Evolutionary conservation across 495 filamentous ascomycete species (phyloP).

Genomic region (Trichocladium uniseriatum): DNA sequence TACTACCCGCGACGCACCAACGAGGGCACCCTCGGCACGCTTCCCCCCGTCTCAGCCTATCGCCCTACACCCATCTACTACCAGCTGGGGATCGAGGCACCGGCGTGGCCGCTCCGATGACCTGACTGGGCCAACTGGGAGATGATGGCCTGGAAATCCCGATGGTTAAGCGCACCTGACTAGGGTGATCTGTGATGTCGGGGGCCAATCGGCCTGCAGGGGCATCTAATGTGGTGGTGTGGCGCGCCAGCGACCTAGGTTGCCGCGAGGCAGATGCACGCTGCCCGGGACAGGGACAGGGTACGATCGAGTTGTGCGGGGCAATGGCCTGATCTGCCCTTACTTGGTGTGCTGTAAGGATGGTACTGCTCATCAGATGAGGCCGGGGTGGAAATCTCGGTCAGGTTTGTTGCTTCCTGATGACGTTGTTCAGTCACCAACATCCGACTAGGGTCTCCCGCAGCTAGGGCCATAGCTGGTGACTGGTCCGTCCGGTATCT

Average conservation of each 20-base stretch:
- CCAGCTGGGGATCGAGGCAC: not conserved
- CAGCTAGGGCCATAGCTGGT: not conserved
- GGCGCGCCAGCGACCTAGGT: not conserved
- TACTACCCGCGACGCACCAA: not conserved
- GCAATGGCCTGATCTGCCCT: not conserved
- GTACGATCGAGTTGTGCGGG: slow-evolving; percentile 2
- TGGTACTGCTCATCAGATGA: not conserved
- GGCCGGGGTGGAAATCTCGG: not conserved
- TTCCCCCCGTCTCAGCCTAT: not conserved
- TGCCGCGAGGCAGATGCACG: not conserved
- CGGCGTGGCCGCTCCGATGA: not conserved
- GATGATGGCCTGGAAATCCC: not conserved
- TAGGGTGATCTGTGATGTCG: not conserved
- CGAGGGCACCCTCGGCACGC: not conserved
- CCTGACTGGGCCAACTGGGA: not conserved
- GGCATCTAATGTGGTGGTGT: too few species aligned
- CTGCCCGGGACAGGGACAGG: not conserved
- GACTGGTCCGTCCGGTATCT: not conserved
- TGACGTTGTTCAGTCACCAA: slow-evolving; percentile 4
- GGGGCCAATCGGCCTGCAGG: not conserved
- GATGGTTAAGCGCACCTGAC: slow-evolving; percentile 1
- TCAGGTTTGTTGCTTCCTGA: slow-evolving; percentile 1
- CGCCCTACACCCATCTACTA: not conserved
- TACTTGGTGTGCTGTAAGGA: not conserved
- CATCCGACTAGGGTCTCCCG: not conserved